Percentiles rank a stretch among this genome's conserved stretches.
Evolutionary conservation across 768 basidiomycete genomes (phyloP).

Genomic region (Suillus clintonianus): DNA sequence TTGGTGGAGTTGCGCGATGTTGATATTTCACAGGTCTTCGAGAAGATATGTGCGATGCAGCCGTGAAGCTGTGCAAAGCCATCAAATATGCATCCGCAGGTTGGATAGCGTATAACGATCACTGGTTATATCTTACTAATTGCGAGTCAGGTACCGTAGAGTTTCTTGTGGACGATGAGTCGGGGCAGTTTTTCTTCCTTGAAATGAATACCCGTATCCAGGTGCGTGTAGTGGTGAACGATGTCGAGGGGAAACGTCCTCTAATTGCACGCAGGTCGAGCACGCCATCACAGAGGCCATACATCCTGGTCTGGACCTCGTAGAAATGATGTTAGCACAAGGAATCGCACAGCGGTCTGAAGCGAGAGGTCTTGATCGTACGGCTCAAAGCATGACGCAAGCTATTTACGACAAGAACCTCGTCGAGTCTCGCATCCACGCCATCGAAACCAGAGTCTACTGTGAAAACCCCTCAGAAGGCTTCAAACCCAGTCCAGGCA

Average conservation of each 20-base stretch:
- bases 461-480: constrained; percentile 60
- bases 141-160: constrained; percentile 59
- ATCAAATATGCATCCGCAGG: constrained; percentile 64
- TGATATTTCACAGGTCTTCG: constrained; percentile 38
- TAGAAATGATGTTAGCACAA: constrained; percentile 66
- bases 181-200: constrained; percentile 61
- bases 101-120: constrained; percentile 17
- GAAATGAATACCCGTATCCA: constrained; percentile 75
- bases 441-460: constrained; percentile 62
- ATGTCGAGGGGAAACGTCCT: neutral
- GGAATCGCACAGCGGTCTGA: constrained; percentile 40
- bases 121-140: neutral
- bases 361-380: constrained; percentile 14
- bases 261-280: constrained; percentile 48
- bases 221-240: constrained; percentile 23
- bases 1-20: neutral
- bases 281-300: constrained; percentile 64
- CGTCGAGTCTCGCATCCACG: constrained; percentile 27
- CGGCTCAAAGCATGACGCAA: constrained; percentile 38
- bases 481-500: constrained; percentile 61
- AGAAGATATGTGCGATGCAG: constrained; percentile 52
- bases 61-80: constrained; percentile 46
- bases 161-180: constrained; percentile 58
- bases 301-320: constrained; percentile 58
- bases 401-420: constrained; percentile 33